Evolutionary conservation across 495 filamentous ascomycete species (phyloP), one percentile per base, ranked within the genome.

Genomic region (Aspergillus biplanus): DNA sequence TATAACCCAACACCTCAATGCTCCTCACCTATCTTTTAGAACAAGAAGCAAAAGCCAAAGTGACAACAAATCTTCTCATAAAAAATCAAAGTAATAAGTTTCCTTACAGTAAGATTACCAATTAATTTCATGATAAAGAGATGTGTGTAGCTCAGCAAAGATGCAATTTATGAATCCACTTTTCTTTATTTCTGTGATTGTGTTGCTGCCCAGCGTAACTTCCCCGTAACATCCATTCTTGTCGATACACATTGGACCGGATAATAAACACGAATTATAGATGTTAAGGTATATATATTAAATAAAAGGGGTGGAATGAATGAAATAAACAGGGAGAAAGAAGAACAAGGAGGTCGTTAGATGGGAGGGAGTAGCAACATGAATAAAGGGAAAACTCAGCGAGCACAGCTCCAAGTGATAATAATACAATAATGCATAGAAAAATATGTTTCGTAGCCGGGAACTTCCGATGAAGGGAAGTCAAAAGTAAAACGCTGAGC

Each of bases 331-430:
- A n/a, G n/a, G n/a, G n/a, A n/a, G n/a, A n/a, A n/a, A n/a, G n/a
- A n/a, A n/a, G n/a, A n/a, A 18, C 16, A 50, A 0, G 27, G 27
- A 50, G 47, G 27, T 21, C 18, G 16, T 18, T 18, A n/a, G n/a
- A 31, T 27, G 21, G 16, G 5, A 18, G 11, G 7, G 47, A 16
- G 16, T 7, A 49, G 21, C n/a, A 18, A 49, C 5, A 49, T 21
- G 9, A 5, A 3, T n/a, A 49, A 27, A 44, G 39, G 15, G 47
- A 50, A 50, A 1, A 7, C n/a, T 50, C 47, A 18, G 16, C n/a
- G 47, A 50, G 47, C 47, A 27, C 16, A 50, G 47, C 15, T 50
- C 47, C 7, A 18, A 11, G 47, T 50, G 47, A 27, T 50, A 50
- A 27, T 50, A 50, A 50, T 50, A 50, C 47, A 50, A 11, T 18